phyloP scores from a whole-genome alignment of 164 flowering plant genomes.

The Cinnamomum micranthum region DNA sequence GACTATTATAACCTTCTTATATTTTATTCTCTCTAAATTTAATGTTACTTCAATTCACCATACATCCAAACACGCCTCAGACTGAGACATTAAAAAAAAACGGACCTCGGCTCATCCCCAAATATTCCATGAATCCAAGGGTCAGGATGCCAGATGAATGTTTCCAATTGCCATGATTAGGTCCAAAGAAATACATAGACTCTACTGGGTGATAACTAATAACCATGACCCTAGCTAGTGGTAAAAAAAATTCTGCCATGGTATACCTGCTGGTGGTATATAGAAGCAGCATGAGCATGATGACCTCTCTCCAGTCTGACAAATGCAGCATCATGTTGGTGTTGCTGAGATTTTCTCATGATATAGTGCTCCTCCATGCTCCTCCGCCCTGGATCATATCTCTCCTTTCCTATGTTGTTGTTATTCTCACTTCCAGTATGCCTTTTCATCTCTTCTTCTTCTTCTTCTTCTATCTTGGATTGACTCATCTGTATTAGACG shows the following conservation, averaged over 20 bases:
- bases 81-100: no score
- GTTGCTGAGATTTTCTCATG: not conserved
- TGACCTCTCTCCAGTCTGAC: not conserved
- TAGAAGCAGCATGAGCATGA: not conserved
- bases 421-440: not conserved
- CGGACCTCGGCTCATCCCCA: no score
- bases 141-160: not conserved
- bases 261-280: not conserved
- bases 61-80: no score
- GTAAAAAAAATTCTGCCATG: not conserved
- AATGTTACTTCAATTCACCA: no score
- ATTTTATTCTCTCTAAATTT: no score
- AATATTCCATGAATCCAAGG: not conserved
- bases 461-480: not conserved
- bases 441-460: not conserved
- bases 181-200: not conserved
- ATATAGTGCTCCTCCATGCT: not conserved
- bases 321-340: not conserved
- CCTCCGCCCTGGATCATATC: not conserved
- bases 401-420: not conserved
- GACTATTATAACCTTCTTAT: fast-evolving
- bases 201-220: no score
- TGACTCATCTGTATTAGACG: not conserved
- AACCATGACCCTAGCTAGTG: not conserved
- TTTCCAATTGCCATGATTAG: not conserved